Conservation (phyloP, 176 grass and related monocot species). For the Musa acuminata region DNA sequence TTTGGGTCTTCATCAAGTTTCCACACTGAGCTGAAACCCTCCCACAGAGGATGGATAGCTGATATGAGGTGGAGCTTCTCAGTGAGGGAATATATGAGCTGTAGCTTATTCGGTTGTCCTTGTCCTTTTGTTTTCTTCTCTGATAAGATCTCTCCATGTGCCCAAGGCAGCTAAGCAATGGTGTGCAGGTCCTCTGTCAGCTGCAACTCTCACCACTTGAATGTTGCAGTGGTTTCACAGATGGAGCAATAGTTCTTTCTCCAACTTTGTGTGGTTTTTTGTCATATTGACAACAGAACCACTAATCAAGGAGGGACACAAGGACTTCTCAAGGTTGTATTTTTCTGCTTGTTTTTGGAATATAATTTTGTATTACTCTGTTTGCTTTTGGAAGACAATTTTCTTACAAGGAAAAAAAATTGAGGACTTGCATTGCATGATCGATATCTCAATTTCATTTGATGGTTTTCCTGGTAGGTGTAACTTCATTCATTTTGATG, state of each 20-base stretch:
- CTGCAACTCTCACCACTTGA: not conserved
- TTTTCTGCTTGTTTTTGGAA: too few species aligned
- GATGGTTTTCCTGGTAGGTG: too few species aligned
- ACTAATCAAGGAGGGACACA: too few species aligned
- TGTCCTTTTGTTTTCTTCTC: not conserved
- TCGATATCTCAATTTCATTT: too few species aligned
- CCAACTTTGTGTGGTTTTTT: too few species aligned
- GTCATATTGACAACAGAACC: too few species aligned
- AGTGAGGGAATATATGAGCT: not conserved
- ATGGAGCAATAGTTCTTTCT: not conserved
- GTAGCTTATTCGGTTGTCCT: not conserved
- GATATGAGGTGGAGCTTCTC: not conserved
- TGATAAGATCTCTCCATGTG: not conserved
- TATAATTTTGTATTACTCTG: too few species aligned
- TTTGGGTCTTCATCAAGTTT: not conserved
- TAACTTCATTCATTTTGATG: too few species aligned
- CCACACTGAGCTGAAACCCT: not conserved
- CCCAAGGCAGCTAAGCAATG: not conserved
- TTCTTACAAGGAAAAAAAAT: too few species aligned
- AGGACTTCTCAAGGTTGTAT: too few species aligned
- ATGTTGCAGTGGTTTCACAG: not conserved
- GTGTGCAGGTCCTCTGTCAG: not conserved
- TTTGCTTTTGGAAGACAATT: too few species aligned
- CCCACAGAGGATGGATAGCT: not conserved
- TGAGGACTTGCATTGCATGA: too few species aligned